A percentile compares a stretch with the other conserved stretches of the same genome.
phyloP scores from a whole-genome alignment of 495 filamentous ascomycete species.

The Hypoxylon intermedium region DNA sequence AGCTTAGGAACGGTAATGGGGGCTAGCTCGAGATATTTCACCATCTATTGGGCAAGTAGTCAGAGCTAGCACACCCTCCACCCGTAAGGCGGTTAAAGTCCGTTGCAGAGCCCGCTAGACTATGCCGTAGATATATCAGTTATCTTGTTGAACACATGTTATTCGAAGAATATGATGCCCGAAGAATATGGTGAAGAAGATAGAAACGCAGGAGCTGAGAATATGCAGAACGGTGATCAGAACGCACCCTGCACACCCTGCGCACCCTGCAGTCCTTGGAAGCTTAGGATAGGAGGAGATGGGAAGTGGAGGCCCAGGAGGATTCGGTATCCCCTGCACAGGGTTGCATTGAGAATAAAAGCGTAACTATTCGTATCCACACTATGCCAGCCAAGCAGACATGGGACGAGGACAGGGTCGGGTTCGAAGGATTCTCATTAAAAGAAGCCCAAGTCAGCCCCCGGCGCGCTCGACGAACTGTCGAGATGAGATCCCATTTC shows the following conservation, averaged over 20 bases:
- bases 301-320: slow-evolving; percentile 21
- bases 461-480: background rate
- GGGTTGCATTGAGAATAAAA: slow-evolving; percentile 23
- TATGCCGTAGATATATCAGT: background rate
- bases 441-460: slow-evolving; percentile 13
- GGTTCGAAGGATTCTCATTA: slow-evolving; percentile 21
- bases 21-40: slow-evolving; percentile 4
- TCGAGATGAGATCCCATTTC: slow-evolving; percentile 18
- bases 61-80: background rate
- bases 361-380: slow-evolving; percentile 23
- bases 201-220: too few relatives aligned
- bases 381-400: slow-evolving; percentile 15
- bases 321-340: slow-evolving; percentile 22
- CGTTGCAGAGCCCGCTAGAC: too few relatives aligned
- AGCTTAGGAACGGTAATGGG: background rate
- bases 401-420: slow-evolving; percentile 13
- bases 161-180: background rate
- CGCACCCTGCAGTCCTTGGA: slow-evolving; percentile 8
- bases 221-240: background rate
- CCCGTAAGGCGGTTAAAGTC: background rate
- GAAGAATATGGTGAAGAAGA: background rate
- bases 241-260: slow-evolving; percentile 1
- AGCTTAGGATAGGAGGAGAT: slow-evolving; percentile 15
- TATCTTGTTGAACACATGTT: background rate
- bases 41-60: background rate